Percentiles rank a stretch among this genome's conserved stretches.
Conservation (phyloP, 257 asterid genomes). For the Solanum clarkiae region DNA sequence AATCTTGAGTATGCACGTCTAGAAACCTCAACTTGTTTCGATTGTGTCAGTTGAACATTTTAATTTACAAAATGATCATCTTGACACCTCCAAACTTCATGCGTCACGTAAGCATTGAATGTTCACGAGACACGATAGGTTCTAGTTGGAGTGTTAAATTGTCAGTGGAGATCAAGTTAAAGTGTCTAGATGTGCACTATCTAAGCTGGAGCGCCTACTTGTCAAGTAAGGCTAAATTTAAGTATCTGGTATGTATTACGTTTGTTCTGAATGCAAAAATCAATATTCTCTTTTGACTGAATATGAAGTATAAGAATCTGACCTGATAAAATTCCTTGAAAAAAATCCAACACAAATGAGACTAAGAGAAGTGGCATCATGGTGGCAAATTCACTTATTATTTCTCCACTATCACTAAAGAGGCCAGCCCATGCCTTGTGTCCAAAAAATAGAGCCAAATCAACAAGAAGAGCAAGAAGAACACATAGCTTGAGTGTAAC, state of each 20-base stretch:
- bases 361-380: constrained; percentile 49
- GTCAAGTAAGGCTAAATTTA: neutral
- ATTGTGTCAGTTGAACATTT: neutral
- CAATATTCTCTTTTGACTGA: neutral
- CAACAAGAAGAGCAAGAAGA: constrained; percentile 24
- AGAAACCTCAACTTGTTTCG: neutral
- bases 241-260: neutral
- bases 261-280: neutral
- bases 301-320: neutral
- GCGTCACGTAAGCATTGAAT: neutral
- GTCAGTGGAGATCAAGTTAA: neutral
- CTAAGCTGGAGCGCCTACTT: neutral
- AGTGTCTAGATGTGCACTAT: neutral
- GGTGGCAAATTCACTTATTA: constrained; percentile 32
- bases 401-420: constrained; percentile 47
- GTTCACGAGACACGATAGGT: neutral
- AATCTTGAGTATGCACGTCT: neutral
- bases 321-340: constrained; percentile 73
- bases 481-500: constrained; percentile 47
- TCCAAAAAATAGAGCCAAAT: constrained; percentile 34
- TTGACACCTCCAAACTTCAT: neutral
- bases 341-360: constrained; percentile 42
- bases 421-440: constrained; percentile 54
- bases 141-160: neutral
- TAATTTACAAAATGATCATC: neutral